These are phyloP conservation scores for Taphrina pruni DNA, from an alignment of 1,139 yeast genomes.

Conservation along the genomic window DNA sequence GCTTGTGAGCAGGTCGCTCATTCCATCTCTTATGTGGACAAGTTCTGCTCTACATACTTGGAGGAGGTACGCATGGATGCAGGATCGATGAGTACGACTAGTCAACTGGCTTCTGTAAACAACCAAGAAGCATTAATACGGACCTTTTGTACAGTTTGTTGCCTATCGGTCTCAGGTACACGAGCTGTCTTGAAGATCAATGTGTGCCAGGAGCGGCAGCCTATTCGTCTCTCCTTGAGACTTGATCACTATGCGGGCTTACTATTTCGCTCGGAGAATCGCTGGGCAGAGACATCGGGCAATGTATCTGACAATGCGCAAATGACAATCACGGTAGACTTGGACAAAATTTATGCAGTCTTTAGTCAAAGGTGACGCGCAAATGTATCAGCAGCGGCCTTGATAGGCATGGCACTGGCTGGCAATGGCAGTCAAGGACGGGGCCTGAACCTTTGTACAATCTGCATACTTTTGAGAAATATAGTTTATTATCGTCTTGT, in stretches of 20 bases:
- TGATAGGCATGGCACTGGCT: too few species aligned
- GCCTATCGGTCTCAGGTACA: not conserved
- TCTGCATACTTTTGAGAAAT: not conserved
- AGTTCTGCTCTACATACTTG: constrained; percentile 7
- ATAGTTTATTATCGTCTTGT: too few species aligned
- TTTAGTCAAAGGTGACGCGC: not conserved
- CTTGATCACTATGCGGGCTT: not conserved
- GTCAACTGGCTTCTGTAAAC: not conserved
- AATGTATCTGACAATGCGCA: not conserved
- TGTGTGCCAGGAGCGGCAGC: not conserved
- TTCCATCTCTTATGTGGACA: not conserved
- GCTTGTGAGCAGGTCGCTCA: not conserved
- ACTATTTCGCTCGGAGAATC: not conserved
- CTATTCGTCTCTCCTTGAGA: not conserved
- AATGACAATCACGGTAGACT: constrained; percentile 14
- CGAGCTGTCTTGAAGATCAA: not conserved
- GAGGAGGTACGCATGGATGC: constrained; percentile 5
- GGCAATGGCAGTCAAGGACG: not conserved
- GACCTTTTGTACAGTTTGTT: not conserved
- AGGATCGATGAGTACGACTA: too few species aligned
- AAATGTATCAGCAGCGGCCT: too few species aligned
- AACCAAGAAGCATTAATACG: not conserved
- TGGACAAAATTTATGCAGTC: constrained; percentile 2
- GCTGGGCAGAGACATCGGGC: constrained; percentile 25
- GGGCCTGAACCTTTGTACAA: not conserved